Conservation (phyloP, 768 basidiomycete genomes). For the Hypholoma sublateritium region DNA sequence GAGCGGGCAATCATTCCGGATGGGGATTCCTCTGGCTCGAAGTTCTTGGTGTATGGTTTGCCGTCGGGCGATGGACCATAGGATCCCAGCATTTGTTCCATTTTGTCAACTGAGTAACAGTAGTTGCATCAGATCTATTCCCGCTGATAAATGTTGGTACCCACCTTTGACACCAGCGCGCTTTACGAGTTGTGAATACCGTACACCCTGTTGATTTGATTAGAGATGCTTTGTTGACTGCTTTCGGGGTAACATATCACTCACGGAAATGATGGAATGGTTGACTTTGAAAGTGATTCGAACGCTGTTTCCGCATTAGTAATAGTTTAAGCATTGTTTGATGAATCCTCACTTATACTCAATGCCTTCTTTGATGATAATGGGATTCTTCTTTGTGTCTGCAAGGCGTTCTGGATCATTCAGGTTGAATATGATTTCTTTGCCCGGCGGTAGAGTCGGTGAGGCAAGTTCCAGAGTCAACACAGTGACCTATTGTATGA, state of each 20-base stretch:
- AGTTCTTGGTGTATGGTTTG: slow-evolving; percentile 71
- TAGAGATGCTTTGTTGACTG: slow-evolving; percentile 4
- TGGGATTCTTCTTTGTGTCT: slow-evolving; percentile 74
- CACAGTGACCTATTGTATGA: slow-evolving; percentile 59
- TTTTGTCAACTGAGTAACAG: slow-evolving; percentile 70
- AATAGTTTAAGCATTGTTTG: slow-evolving; percentile 5
- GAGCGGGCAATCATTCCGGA: slow-evolving; percentile 84
- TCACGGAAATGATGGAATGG: slow-evolving; percentile 82
- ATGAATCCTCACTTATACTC: slow-evolving; percentile 76
- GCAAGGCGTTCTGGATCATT: slow-evolving; percentile 43
- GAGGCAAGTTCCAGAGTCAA: slow-evolving; percentile 79
- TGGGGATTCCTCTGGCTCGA: slow-evolving; percentile 68
- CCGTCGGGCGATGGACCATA: slow-evolving; percentile 75
- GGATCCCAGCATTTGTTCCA: slow-evolving; percentile 94
- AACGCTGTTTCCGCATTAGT: slow-evolving; percentile 45
- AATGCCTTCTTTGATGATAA: slow-evolving; percentile 79
- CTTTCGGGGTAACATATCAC: slow-evolving; percentile 19
- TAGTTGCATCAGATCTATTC: slow-evolving; percentile 4
- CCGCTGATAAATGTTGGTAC: background rate
- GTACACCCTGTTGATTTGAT: slow-evolving; percentile 53
- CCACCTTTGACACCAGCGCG: slow-evolving; percentile 72
- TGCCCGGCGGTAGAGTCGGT: slow-evolving; percentile 61
- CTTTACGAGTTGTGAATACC: slow-evolving; percentile 90
- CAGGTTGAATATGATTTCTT: slow-evolving; percentile 68
- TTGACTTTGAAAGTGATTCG: slow-evolving; percentile 85